Evolutionary conservation across 495 filamentous ascomycete genomes (phyloP).

Genomic region (Tetracladium setigerum): DNA sequence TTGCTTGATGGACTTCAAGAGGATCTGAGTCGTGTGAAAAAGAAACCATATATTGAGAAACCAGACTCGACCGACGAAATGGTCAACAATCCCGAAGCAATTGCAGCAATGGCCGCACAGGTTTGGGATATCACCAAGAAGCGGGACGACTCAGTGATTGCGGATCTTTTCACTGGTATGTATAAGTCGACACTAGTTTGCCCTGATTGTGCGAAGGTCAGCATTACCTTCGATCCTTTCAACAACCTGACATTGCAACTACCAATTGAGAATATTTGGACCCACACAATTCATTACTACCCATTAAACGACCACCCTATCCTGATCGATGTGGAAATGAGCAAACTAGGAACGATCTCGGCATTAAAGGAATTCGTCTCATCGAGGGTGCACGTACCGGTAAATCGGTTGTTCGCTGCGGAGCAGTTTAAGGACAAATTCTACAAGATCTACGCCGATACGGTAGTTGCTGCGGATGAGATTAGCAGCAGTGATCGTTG

Average conservation of each 20-base stretch:
- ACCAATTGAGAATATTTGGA: conserved; percentile 74
- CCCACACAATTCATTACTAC: conserved; percentile 62
- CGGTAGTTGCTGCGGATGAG: conserved; percentile 56
- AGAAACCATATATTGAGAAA: conserved; percentile 97
- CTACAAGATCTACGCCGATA: conserved; percentile 73
- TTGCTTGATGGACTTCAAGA: conserved; percentile 91
- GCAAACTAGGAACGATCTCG: conserved; percentile 69
- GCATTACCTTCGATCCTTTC: conserved; percentile 98
- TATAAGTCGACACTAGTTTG: conserved; percentile 97
- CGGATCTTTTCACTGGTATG: conserved; percentile 91
- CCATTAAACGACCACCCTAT: conserved; percentile 58
- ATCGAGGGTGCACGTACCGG: conserved; percentile 51
- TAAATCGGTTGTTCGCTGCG: conserved; percentile 57
- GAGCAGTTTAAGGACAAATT: conserved; percentile 78
- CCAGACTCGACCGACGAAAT: conserved; percentile 97
- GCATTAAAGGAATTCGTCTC: conserved; percentile 70
- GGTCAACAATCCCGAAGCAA: conserved; percentile 69
- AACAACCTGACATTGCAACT: conserved; percentile 88
- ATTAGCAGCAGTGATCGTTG: conserved; percentile 57
- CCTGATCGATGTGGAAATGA: conserved; percentile 74
- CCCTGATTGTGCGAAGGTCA: conserved; percentile 85
- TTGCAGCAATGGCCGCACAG: conserved; percentile 73
- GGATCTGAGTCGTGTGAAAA: conserved; percentile 84
- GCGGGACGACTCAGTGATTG: conserved; percentile 89
- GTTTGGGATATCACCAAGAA: conserved; percentile 89